Conservation (phyloP, 148 eudicot genomes). For the Vaccinium macrocarpon region DNA sequence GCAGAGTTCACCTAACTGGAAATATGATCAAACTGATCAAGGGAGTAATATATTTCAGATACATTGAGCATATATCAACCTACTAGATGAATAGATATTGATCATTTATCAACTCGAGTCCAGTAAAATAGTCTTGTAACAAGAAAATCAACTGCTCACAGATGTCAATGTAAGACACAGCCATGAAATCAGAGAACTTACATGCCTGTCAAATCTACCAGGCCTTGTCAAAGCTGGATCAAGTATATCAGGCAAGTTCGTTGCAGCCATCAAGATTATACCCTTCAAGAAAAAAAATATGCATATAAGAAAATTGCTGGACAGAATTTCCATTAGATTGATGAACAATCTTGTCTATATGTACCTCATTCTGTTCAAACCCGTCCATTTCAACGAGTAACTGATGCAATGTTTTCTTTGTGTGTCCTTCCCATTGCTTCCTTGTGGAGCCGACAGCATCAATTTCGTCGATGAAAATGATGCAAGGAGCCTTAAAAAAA, state of each 20-base stretch:
- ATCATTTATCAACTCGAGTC: not conserved
- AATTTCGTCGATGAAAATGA: constrained; percentile 93
- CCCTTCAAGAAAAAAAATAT: constrained; percentile 50
- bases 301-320: not conserved
- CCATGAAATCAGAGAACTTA: constrained; percentile 37
- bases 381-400: constrained; percentile 99
- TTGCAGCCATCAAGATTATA: constrained; percentile 97
- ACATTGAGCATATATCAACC: constrained; percentile 2
- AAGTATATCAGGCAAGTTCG: constrained; percentile 96
- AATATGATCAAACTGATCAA: not conserved
- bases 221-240: constrained; percentile 98
- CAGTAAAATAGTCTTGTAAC: not conserved
- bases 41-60: not conserved
- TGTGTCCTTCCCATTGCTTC: constrained; percentile 99
- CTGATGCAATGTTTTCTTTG: constrained; percentile 95
- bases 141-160: not conserved
- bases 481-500: constrained; percentile 83
- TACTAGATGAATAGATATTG: not conserved
- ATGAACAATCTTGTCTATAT: not conserved
- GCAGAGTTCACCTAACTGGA: not conserved
- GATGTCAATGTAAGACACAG: not conserved
- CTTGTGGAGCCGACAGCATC: constrained; percentile 96
- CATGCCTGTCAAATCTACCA: constrained; percentile 99
- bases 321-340: not conserved
- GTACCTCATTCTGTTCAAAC: constrained; percentile 96